Evolutionary conservation across 441 rosid genomes (phyloP).

Genomic region (Francoa sonchifolia): DNA sequence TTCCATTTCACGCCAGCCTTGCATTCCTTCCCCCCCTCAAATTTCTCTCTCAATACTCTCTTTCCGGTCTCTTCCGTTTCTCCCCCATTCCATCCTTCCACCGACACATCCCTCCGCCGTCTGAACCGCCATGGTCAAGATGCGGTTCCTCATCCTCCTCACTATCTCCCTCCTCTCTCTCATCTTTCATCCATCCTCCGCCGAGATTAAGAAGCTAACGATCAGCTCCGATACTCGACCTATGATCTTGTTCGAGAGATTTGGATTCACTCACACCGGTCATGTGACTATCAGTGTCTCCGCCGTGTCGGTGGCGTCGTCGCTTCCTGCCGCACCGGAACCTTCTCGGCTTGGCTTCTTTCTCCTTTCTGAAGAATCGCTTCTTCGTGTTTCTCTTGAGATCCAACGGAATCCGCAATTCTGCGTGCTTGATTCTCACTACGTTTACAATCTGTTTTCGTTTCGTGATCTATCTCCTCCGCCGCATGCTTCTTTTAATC

Average conservation of each 20-base stretch:
- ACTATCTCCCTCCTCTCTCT: slow-evolving; percentile 22
- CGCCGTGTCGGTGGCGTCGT: slow-evolving; percentile 53
- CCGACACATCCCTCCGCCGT: background rate
- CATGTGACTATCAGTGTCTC: slow-evolving; percentile 49
- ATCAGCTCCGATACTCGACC: slow-evolving; percentile 60
- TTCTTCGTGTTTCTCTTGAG: slow-evolving; percentile 75
- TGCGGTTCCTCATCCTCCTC: slow-evolving; percentile 13
- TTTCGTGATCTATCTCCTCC: slow-evolving; percentile 89
- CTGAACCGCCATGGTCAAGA: background rate
- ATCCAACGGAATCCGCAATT: slow-evolving; percentile 59
- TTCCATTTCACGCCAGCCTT: too few species aligned
- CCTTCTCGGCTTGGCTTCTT: slow-evolving; percentile 84
- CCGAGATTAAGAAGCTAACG: slow-evolving; percentile 75
- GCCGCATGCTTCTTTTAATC: slow-evolving; percentile 47
- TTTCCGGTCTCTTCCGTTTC: too few species aligned
- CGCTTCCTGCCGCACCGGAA: slow-evolving; percentile 29
- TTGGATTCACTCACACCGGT: slow-evolving; percentile 88
- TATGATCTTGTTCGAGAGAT: slow-evolving; percentile 89
- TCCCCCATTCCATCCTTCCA: background rate
- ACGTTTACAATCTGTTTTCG: slow-evolving; percentile 41
- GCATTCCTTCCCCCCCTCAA: too few species aligned
- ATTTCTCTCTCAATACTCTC: too few species aligned
- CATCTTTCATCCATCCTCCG: slow-evolving; percentile 27
- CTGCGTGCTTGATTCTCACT: slow-evolving; percentile 83
- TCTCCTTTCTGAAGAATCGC: slow-evolving; percentile 85